Evolutionary conservation across 495 filamentous ascomycete species (phyloP), one percentile per base, ranked within the genome.

Genomic region (Penicillium manginii): DNA sequence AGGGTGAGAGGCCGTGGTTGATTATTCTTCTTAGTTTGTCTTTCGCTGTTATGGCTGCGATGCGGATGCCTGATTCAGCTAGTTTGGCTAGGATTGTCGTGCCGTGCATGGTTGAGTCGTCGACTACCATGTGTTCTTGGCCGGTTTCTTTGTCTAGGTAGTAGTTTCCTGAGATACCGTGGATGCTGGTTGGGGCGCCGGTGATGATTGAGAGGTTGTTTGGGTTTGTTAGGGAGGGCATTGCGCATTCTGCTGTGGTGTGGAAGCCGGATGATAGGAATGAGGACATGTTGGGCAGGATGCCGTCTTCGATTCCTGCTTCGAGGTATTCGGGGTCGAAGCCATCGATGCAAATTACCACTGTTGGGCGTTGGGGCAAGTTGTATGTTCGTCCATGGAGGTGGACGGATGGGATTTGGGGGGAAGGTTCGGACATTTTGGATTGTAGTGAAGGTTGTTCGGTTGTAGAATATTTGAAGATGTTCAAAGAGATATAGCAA

Each of bases 321-420:
- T 29, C 1, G 7, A 53, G 50, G 22, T 53, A 53, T 23, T 53
- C 50, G 15, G 50, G 50, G 50, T 53, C 50, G 50, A 53, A 53
- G 29, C 50, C 50, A 21, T 53, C 50, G 50, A 53, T 39, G 50
- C 50, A 53, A 18, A 53, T 22, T 8, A 53, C 19, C 21, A 53
- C 50, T 23, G 50, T 53, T 18, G 50, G 32, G 8, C 22, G 50
- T 35, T 39, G 32, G n/a, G 50, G 50, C 10, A 53, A 5, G 17
- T 35, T 22, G 50, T 53, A 53, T 14, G 31, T 53, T 53, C 50
- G 50, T n/a, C 50, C 50, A 17, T 53, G 50, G 11, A 53, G 32
- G 8, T 35, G 32, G 33, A 53, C 19, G 29, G 50, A 53, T 19
- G 29, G 45, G 45, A 11, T n/a, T 47, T 47, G 45, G 1, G 45